A percentile compares a stretch with the other conserved stretches of the same genome.
Conservation (phyloP, 495 filamentous ascomycete species). For the Neurospora tetraspora region DNA sequence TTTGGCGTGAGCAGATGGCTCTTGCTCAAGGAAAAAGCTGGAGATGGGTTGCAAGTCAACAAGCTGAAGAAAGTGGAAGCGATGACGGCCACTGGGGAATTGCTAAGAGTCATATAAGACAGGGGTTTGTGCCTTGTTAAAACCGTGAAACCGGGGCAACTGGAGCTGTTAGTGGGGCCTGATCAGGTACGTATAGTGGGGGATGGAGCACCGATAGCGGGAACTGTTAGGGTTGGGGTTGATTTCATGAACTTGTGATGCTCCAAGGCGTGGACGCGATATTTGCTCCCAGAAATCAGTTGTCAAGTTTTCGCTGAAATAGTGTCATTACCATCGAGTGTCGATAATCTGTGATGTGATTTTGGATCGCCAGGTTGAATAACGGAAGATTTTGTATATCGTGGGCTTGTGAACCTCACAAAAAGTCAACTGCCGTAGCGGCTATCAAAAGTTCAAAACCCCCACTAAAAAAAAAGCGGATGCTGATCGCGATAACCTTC, state of each 20-base stretch:
- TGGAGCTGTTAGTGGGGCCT: background rate
- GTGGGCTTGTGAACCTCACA: background rate
- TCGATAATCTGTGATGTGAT: background rate
- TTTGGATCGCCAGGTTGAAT: background rate
- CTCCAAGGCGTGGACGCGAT: background rate
- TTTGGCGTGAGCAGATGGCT: slow-evolving; percentile 9
- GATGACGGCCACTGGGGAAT: background rate
- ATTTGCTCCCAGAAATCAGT: background rate
- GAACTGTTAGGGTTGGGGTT: background rate
- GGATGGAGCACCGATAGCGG: background rate
- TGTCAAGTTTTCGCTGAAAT: background rate
- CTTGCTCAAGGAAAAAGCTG: background rate
- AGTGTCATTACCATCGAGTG: background rate
- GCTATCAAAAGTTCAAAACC: background rate
- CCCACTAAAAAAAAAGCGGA: background rate
- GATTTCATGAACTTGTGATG: background rate
- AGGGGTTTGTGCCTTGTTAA: background rate
- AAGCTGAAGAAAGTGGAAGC: background rate
- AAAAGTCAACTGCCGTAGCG: background rate
- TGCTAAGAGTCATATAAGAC: slow-evolving; percentile 3
- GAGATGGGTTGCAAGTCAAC: background rate
- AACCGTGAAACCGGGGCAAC: background rate
- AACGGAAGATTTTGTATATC: background rate
- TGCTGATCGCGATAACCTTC: background rate
- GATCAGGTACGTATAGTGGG: background rate